Evolutionary conservation across 768 basidiomycete genomes (phyloP).

Genomic region (Boletus patriciae): DNA sequence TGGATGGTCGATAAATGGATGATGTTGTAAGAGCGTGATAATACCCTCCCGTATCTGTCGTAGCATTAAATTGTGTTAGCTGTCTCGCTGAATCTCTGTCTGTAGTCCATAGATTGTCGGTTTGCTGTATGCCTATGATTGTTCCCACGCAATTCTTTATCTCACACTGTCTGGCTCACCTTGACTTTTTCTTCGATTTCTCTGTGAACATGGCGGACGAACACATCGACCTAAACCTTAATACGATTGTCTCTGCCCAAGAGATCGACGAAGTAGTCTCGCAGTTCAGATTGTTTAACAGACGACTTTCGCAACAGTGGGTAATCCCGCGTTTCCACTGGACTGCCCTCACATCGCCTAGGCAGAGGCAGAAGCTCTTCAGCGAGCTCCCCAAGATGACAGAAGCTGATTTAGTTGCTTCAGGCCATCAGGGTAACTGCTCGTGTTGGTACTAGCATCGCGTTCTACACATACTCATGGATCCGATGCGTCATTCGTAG

Average conservation of each 20-base stretch:
- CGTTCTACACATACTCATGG: background rate
- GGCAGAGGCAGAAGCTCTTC: conserved; percentile 42
- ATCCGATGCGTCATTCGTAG: conserved; percentile 35
- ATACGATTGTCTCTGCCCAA: conserved; percentile 21
- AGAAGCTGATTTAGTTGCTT: conserved; percentile 47
- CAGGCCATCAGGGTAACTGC: conserved; percentile 48
- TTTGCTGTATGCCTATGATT: conserved; percentile 22
- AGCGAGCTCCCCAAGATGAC: conserved; percentile 48
- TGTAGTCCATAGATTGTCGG: conserved; percentile 25
- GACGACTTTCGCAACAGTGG: conserved; percentile 30
- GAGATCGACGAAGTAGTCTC: conserved; percentile 34
- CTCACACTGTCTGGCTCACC: conserved; percentile 7
- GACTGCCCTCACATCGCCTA: conserved; percentile 18
- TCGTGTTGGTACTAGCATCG: background rate
- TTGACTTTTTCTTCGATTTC: background rate
- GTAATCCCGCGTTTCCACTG: background rate
- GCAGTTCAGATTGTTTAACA: conserved; percentile 29
- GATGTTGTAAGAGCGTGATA: conserved; percentile 30
- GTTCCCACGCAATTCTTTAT: conserved; percentile 29
- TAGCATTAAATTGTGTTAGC: conserved; percentile 22
- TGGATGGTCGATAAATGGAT: conserved; percentile 4
- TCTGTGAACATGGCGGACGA: conserved; percentile 25
- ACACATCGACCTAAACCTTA: conserved; percentile 5
- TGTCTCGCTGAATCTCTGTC: conserved; percentile 33
- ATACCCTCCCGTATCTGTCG: conserved; percentile 25